phyloP scores from a whole-genome alignment of 1,284 basidiomycete species.

The Serendipita sp. region DNA sequence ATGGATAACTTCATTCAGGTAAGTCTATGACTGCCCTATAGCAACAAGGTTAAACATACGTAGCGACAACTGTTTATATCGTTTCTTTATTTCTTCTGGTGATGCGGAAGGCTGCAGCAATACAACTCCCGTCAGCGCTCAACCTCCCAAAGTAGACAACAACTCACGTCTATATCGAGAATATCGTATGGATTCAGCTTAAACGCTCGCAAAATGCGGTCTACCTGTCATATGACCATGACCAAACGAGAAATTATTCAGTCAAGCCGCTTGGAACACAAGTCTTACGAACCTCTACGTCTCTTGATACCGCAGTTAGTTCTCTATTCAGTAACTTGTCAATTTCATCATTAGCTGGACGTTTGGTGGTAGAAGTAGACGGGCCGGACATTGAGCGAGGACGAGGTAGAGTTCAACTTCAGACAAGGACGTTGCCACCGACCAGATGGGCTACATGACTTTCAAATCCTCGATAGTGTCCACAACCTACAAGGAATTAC shows the following conservation, averaged over 20 bases:
- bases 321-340: slow-evolving; percentile 63
- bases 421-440: too few relatives aligned
- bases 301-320: slow-evolving; percentile 68
- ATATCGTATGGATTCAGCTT: slow-evolving; percentile 76
- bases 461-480: too few relatives aligned
- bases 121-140: neutral
- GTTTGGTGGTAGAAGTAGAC: slow-evolving; percentile 7
- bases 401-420: neutral
- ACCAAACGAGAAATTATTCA: neutral
- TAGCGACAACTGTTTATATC: slow-evolving; percentile 65
- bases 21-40: slow-evolving; percentile 25
- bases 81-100: slow-evolving; percentile 62
- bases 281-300: slow-evolving; percentile 46
- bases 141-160: slow-evolving; percentile 14
- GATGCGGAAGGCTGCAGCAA: slow-evolving; percentile 16
- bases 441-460: too few relatives aligned
- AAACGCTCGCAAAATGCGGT: slow-evolving; percentile 70
- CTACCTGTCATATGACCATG: slow-evolving; percentile 20
- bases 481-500: too few relatives aligned
- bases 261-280: neutral
- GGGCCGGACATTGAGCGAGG: neutral
- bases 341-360: slow-evolving; percentile 32
- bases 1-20: slow-evolving; percentile 55
- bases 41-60: slow-evolving; percentile 35
- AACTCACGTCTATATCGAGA: slow-evolving; percentile 48